Base-by-base conservation (phyloP, 371 early-diverging fungal species). In the Syncephalis fuscata region DNA sequence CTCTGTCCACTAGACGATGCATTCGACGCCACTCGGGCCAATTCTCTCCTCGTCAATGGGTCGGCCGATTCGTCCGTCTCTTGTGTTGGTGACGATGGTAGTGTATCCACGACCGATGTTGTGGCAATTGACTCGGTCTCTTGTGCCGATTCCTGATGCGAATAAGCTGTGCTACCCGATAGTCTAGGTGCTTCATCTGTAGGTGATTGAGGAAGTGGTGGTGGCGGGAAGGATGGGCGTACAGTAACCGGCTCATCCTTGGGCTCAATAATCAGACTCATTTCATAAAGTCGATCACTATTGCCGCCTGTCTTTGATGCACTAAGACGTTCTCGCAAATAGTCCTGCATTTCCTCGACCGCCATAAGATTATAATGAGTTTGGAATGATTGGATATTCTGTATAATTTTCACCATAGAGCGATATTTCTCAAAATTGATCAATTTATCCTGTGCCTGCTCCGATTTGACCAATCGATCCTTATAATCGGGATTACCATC, bases 401-500 rank as follows among this genome's bases (percentile, higher is more conserved):
- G 63, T 43, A 91, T 73, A 7, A 85, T 67, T 9, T 66, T 60
- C 1, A 80, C 71, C 22, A 71, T 63, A 37, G 74, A 74, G 49
- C 71, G 58, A 49, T 78, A 74, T 55, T 91, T 91, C 60, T 83
- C 82, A 61, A 91, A 82, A 54, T 91, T 89, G 55, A 87, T 76
- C 15, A 85, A 64, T 36, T 55, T 48, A 16, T 51, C 44, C 39
- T 67, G 65, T 41, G 67, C 67, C 21, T 67, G 10, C 2, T 32
- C 37, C 14, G 26, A 21, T 36, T 25, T 16, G 9, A 21, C 37
- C 46, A 45, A 21, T 22, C 22, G 46, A 25, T 32, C 26, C 2
- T 21, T 22, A 40, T 39, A 52, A 44, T 60, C 55, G 1, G 74
- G 67, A 51, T 78, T 82, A 9, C 82, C 80, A 49, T 77, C 80